A percentile compares a stretch with the other conserved stretches of the same genome.
Conservation (phyloP, 352 stramenopile genomes). For the Thraustotheca clavata region DNA sequence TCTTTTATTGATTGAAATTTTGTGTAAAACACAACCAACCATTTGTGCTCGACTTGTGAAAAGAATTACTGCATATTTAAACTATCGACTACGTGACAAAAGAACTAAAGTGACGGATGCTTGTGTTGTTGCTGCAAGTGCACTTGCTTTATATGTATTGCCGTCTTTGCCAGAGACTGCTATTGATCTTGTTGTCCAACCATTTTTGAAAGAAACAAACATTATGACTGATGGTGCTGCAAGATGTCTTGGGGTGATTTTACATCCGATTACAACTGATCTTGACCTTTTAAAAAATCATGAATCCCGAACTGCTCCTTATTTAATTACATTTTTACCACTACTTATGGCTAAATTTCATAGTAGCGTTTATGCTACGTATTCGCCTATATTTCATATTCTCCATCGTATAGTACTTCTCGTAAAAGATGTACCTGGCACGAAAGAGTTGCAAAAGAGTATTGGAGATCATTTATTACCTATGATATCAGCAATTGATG, state of each 20-base stretch:
- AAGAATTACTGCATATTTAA: constrained; percentile 10
- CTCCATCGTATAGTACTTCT: constrained; percentile 1
- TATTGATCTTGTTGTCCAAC: not conserved
- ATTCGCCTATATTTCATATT: constrained; percentile 18
- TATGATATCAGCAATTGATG: constrained; percentile 7
- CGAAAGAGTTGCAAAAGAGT: not conserved
- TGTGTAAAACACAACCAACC: constrained; percentile 12
- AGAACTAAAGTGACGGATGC: constrained; percentile 14
- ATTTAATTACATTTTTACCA: constrained; percentile 17
- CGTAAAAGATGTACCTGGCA: not conserved
- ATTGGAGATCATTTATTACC: not conserved
- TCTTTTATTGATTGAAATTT: constrained; percentile 4
- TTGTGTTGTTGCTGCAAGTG: not conserved
- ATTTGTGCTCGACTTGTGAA: constrained; percentile 3
- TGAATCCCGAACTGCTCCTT: not conserved
- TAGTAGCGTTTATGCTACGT: constrained; percentile 11
- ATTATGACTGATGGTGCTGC: constrained; percentile 16
- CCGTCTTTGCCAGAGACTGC: not conserved
- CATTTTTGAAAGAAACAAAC: constrained; percentile 10
- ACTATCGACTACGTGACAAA: constrained; percentile 18
- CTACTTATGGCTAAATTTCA: constrained; percentile 13
- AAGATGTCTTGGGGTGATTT: constrained; percentile 5
- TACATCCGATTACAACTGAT: not conserved
- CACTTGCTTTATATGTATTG: constrained; percentile 10
- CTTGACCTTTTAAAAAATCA: not conserved